phyloP scores from a whole-genome alignment of 2,329 filamentous ascomycete genomes.

The Chaetomium olivaceum region DNA sequence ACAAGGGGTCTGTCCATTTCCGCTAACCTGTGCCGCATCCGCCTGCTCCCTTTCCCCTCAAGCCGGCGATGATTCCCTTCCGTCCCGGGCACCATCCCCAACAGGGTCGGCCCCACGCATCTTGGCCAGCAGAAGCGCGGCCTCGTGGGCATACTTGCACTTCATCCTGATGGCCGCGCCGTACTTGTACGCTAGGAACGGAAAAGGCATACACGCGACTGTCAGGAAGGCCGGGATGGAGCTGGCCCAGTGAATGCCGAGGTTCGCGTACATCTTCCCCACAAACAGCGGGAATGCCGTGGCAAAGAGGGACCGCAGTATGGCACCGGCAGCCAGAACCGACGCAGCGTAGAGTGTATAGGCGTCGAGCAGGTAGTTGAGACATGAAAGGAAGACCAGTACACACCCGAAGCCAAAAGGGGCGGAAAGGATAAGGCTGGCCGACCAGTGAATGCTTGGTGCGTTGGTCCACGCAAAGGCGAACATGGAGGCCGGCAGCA shows the following conservation, averaged over 20 bases:
- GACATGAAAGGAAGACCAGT: conserved; percentile 64
- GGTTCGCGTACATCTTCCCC: conserved; percentile 54
- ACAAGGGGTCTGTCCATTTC: not conserved
- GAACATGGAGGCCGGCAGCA: conserved; percentile 65
- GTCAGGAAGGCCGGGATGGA: conserved; percentile 74
- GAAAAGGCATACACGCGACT: conserved; percentile 71
- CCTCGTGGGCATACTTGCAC: conserved; percentile 70
- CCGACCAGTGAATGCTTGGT: conserved; percentile 37
- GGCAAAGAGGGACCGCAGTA: conserved; percentile 71
- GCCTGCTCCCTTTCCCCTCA: not conserved
- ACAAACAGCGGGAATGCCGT: conserved; percentile 74
- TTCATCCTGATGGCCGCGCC: conserved; percentile 62
- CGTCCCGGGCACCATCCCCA: too few relatives aligned
- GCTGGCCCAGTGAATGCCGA: conserved; percentile 75
- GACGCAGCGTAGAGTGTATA: conserved; percentile 77
- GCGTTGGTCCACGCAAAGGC: conserved; percentile 68
- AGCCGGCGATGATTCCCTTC: too few relatives aligned
- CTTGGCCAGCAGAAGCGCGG: conserved; percentile 47
- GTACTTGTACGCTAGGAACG: conserved; percentile 75
- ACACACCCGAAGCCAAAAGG: conserved; percentile 52
- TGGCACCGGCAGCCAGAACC: conserved; percentile 69
- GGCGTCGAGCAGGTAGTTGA: conserved; percentile 69
- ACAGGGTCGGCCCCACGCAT: conserved; percentile 1
- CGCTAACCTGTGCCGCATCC: not conserved
- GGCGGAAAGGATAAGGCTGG: conserved; percentile 41